Conservation (phyloP, 2,329 filamentous ascomycete species). For the Lachnellula occidentalis region DNA sequence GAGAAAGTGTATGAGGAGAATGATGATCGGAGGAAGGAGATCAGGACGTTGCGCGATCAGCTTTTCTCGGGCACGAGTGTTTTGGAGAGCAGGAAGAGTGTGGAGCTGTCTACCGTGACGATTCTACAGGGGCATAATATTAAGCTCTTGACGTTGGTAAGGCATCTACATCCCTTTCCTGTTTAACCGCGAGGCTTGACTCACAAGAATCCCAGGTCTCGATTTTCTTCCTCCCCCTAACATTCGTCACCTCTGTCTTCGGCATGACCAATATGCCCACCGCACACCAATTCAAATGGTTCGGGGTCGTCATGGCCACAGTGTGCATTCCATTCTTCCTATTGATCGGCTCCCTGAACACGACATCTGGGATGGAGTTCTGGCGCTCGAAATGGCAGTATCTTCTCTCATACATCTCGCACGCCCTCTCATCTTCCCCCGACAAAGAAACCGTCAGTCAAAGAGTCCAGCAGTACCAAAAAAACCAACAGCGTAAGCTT, state of each 20-base stretch:
- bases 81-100: conserved; percentile 53
- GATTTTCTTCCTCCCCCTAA: conserved; percentile 56
- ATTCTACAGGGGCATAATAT: conserved; percentile 57
- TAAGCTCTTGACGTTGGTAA: conserved; percentile 53
- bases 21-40: conserved; percentile 48
- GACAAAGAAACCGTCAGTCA: too few species aligned
- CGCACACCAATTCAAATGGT: conserved; percentile 39
- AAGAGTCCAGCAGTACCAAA: background rate
- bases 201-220: conserved; percentile 13
- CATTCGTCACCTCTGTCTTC: conserved; percentile 56
- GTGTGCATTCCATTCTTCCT: conserved; percentile 46
- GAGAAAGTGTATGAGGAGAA: conserved; percentile 33
- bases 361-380: conserved; percentile 28
- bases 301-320: conserved; percentile 32
- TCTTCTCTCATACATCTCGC: conserved; percentile 5
- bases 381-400: conserved; percentile 21
- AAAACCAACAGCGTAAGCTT: background rate
- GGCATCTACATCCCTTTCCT: conserved; percentile 16
- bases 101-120: conserved; percentile 47
- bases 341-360: conserved; percentile 42
- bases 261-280: conserved; percentile 46
- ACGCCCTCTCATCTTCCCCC: background rate
- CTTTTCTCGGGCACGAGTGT: conserved; percentile 60
- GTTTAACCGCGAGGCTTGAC: background rate
- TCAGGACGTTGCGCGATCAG: conserved; percentile 53